phyloP scores from a whole-genome alignment of 2,329 filamentous ascomycete species.

The Botrytis sinoallii region DNA sequence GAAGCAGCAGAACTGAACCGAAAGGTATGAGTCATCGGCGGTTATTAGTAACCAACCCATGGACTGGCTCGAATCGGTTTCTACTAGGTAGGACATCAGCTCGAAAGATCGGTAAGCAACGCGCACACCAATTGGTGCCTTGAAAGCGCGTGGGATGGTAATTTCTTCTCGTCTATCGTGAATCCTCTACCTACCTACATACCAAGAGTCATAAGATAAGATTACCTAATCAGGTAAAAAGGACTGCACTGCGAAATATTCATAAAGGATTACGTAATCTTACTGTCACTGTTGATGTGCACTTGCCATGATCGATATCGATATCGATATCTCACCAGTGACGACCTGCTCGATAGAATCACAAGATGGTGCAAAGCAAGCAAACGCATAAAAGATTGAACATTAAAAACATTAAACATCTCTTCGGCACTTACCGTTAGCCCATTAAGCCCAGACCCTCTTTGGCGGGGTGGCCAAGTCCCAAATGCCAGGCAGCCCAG shows the following conservation, averaged over 20 bases:
- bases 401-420: no score
- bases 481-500: background rate
- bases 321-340: background rate
- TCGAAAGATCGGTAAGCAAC: background rate
- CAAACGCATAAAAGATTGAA: no score
- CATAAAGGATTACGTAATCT: no score
- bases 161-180: background rate
- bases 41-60: background rate
- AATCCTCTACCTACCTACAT: background rate
- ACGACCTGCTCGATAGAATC: no score
- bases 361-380: no score
- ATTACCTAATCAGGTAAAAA: background rate
- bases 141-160: background rate
- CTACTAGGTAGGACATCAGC: background rate
- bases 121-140: conserved; percentile 2
- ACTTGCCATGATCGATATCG: background rate
- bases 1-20: background rate
- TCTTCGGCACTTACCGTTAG: background rate
- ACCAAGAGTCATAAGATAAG: background rate
- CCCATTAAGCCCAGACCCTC: background rate
- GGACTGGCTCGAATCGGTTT: background rate
- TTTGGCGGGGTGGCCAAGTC: background rate
- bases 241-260: no score
- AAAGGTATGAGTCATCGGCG: background rate
- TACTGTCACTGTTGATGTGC: background rate